Evolutionary conservation across 208 protist genomes (phyloP), one percentile per base, ranked within the genome.

Genomic region (Wallacemonas rigidus): DNA sequence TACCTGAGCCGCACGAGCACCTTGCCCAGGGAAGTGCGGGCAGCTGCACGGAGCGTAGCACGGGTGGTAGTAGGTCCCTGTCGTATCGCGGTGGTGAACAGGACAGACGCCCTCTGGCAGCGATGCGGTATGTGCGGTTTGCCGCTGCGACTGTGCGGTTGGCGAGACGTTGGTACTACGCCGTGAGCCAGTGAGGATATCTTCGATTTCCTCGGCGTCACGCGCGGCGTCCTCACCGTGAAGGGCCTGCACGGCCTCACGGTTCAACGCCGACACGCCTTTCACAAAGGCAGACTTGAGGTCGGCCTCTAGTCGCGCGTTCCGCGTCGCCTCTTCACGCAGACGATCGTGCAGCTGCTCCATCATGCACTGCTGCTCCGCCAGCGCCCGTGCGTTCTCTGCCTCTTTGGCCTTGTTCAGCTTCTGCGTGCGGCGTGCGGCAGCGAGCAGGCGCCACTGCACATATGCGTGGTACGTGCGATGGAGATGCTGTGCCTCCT

Each of bases 161-260:
- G 56, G 58, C 14, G 79, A 73, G 12, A 69, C 45, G 2, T 26
- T 64, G 4, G 60, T 26, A 35, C 60, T 65, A 12, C 39, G 60
- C 12, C 60, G 60, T 36, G 60, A 65, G 4, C 74, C 73, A 56
- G 74, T 74, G 5, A 91, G 80, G 50, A 91, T 89, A 38, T 83
- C 83, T 17, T 83, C 84, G 45, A 87, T 88, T 11, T 79, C 76
- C 55, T 76, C 75, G 35, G 72, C 82, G 50, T 88, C 80, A 48
- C 85, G 74, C n/a, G 55, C 76, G 17, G 50, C 67, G 43, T 83
- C 76, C 2, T 60, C 41, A 3, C 87, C 83, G 12, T 83, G 76
- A 39, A 96, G 82, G n/a, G 93, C 88, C 41, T 94, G 83, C 71
- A 95, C 88, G 3, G 95, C 95, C 71, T 98, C 95, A 4, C 89